Conservation (phyloP, 2,329 filamentous ascomycete species). For the Albifimbria verrucaria region DNA sequence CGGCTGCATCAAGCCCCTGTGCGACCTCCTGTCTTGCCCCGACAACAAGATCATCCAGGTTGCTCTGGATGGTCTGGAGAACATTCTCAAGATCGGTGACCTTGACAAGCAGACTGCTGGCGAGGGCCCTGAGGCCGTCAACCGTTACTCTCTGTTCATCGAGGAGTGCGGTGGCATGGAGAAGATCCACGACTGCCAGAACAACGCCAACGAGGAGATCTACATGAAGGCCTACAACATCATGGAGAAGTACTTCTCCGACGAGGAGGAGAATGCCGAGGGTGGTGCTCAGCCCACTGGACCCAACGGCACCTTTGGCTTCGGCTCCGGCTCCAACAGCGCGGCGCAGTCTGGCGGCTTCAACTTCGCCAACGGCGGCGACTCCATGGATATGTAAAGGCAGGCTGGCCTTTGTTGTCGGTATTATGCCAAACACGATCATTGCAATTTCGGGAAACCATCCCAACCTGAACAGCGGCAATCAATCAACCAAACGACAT, state of each 20-base stretch:
- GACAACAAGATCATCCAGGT: constrained; percentile 99
- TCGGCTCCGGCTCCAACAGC: constrained; percentile 64
- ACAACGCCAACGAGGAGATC: constrained; percentile 99
- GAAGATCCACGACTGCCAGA: constrained; percentile 99
- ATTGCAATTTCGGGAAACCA: not conserved
- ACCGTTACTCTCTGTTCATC: constrained; percentile 96
- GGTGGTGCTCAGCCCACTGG: constrained; percentile 67
- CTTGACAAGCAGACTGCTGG: constrained; percentile 92
- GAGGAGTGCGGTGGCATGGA: constrained; percentile 99
- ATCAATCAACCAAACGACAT: not conserved
- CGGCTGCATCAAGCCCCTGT: constrained; percentile 96
- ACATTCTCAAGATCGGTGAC: constrained; percentile 98
- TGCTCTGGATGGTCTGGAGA: constrained; percentile 94
- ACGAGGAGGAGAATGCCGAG: constrained; percentile 92
- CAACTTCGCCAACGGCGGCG: constrained; percentile 79
- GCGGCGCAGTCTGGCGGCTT: constrained; percentile 72
- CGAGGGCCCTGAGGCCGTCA: constrained; percentile 74
- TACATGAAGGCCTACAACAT: constrained; percentile 99
- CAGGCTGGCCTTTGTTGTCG: not conserved
- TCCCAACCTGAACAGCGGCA: not conserved
- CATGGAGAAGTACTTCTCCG: constrained; percentile 99
- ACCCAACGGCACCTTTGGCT: constrained; percentile 72
- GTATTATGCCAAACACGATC: not conserved
- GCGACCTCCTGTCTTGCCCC: constrained; percentile 90
- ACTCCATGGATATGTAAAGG: constrained; percentile 64